Base-by-base conservation (phyloP, 495 filamentous ascomycete species). In the Neurospora intermedia region DNA sequence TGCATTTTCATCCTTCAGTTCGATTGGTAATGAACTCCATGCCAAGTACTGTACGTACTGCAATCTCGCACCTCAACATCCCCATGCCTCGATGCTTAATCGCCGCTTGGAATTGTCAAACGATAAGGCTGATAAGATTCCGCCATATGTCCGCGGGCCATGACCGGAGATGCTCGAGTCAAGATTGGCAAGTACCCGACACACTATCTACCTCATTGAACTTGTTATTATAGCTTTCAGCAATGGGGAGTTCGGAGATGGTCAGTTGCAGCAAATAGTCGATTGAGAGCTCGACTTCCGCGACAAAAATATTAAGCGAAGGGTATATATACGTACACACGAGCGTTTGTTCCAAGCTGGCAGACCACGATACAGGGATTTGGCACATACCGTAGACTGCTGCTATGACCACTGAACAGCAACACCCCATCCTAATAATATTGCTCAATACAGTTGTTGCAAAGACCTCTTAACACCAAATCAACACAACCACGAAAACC, bases 81-180 rank as follows among this genome's bases (percentile, higher is more conserved):
- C 54, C 13, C 27, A 62, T 62, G 23, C 54, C 13, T 62, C 27
- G 54, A 62, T 62, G 23, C 23, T 35, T 62, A 35, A 18, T 66
- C 54, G 54, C 54, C 27, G 54, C 54, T 66, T 13, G 6, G 54
- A 38, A 66, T 6, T 66, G 13, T 66, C 54, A 66, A 38, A 66
- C 6, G 54, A 38, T 66, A 66, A 66, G 54, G 35, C 27, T 18
- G 54, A 66, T 66, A 66, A 66, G 54, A 66, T 3, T 38, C 42
- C 27, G 38, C 73, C 18, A 43, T 38, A 73, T 38, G 40, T 80
- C 78, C 75, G 78, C 77, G 77, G 77, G 75, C 69, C 46, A 23
- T 27, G 54, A 27, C 66, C 75, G 75, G 75, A 76, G 75, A 76
- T 76, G 13, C 73, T 74, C 38, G 13, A 43, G n/a, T 45, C 40